Evolutionary conservation across 352 stramenopile species (phyloP).

Genomic region (Phytophthora tubulina): DNA sequence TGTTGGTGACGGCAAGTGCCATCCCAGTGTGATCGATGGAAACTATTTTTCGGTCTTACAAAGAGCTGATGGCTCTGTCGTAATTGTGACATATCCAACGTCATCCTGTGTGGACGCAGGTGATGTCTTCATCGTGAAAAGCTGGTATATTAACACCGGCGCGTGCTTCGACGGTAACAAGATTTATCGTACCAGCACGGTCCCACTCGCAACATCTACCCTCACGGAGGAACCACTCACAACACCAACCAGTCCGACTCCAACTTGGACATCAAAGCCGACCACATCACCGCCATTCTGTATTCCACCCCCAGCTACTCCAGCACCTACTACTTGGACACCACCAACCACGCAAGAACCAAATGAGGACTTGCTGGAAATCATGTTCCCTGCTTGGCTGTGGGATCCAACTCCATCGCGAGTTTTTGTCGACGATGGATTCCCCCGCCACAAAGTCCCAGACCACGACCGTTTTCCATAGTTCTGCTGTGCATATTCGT

Average conservation of each 20-base stretch:
- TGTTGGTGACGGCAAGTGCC: no score
- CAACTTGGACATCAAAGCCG: background rate
- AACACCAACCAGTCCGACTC: background rate
- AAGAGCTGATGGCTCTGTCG: no score
- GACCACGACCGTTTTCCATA: constrained; percentile 3
- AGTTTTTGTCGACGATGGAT: constrained; percentile 20
- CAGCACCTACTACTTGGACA: background rate
- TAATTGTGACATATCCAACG: no score
- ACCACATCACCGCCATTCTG: no score
- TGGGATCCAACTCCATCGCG: constrained; percentile 15
- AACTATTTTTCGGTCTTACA: no score
- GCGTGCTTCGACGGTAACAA: background rate
- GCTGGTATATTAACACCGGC: constrained; percentile 20
- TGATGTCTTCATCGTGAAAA: constrained; percentile 4
- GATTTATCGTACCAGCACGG: constrained; percentile 13
- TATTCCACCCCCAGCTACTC: no score
- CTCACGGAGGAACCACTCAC: background rate
- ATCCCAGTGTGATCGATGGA: no score
- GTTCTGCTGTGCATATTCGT: constrained; percentile 2
- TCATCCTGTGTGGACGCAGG: background rate
- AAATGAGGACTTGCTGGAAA: constrained; percentile 12
- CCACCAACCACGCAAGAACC: constrained; percentile 1
- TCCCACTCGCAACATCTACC: constrained; percentile 2
- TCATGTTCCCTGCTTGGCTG: constrained; percentile 31
- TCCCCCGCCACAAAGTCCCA: background rate